phyloP scores from a whole-genome alignment of 306 rosid species.

The Gastrolobium villosum region DNA sequence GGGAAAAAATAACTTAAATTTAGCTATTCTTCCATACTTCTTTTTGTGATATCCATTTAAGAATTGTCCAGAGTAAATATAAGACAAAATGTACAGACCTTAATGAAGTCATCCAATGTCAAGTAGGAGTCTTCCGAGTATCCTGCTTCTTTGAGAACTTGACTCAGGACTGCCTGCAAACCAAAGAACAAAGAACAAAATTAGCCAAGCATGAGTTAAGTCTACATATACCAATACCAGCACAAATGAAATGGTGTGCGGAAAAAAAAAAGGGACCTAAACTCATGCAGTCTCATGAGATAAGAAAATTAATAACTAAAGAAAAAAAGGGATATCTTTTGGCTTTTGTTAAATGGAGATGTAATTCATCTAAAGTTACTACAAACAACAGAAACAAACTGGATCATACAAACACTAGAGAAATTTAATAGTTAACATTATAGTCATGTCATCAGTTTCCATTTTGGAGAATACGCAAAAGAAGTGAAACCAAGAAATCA shows the following conservation, averaged over 20 bases:
- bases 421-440: neutral
- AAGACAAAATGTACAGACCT: constrained; percentile 58
- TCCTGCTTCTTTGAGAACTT: constrained; percentile 85
- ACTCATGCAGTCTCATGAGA: neutral
- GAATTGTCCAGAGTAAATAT: constrained; percentile 26
- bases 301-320: neutral
- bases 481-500: constrained; percentile 15
- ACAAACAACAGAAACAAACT: constrained; percentile 23
- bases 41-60: constrained; percentile 23
- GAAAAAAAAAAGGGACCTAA: neutral
- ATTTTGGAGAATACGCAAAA: constrained; percentile 4
- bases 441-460: neutral
- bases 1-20: neutral
- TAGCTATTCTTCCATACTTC: neutral
- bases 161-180: constrained; percentile 73
- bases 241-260: neutral
- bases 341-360: constrained; percentile 24
- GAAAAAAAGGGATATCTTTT: neutral
- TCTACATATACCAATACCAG: constrained; percentile 9
- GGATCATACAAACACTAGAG: neutral
- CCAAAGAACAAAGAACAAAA: constrained; percentile 41
- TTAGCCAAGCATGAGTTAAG: constrained; percentile 8
- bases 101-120: constrained; percentile 73
- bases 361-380: constrained; percentile 23
- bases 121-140: constrained; percentile 73